Evolutionary conservation across 2,329 filamentous ascomycete genomes (phyloP).

Genomic region (Paracoccidioides lutzii): DNA sequence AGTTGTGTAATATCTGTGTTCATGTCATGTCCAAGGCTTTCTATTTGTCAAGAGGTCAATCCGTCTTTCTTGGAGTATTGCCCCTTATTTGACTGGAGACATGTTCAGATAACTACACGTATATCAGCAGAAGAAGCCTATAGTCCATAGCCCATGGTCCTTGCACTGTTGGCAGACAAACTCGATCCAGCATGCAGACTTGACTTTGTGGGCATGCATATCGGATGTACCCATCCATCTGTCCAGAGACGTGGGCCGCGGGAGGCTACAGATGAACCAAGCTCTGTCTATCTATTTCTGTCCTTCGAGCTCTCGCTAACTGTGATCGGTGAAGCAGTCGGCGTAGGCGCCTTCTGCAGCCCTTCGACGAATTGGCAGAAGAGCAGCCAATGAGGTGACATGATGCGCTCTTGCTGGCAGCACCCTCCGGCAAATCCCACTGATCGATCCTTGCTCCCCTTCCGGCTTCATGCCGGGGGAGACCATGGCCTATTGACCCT

Average conservation of each 20-base stretch:
- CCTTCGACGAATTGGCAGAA: neutral
- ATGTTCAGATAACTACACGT: neutral
- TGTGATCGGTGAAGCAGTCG: neutral
- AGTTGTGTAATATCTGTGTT: neutral
- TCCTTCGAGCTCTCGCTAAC: neutral
- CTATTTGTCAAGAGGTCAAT: neutral
- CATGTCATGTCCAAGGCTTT: neutral
- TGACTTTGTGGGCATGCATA: neutral
- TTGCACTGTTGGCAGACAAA: neutral
- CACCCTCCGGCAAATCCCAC: neutral
- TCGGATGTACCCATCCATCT: neutral
- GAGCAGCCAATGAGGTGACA: neutral
- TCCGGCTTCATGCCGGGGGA: neutral
- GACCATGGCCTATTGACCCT: neutral
- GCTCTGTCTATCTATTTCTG: neutral
- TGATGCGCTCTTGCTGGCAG: neutral
- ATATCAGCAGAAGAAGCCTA: neutral
- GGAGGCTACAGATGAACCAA: neutral
- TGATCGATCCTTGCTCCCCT: neutral
- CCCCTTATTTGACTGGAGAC: neutral
- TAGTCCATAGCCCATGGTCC: neutral
- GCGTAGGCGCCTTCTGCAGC: neutral
- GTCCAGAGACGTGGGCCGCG: neutral
- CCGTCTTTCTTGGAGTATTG: neutral
- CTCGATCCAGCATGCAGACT: neutral